Conservation (phyloP, 2,329 filamentous ascomycete species). For the Claviceps pusilla region DNA sequence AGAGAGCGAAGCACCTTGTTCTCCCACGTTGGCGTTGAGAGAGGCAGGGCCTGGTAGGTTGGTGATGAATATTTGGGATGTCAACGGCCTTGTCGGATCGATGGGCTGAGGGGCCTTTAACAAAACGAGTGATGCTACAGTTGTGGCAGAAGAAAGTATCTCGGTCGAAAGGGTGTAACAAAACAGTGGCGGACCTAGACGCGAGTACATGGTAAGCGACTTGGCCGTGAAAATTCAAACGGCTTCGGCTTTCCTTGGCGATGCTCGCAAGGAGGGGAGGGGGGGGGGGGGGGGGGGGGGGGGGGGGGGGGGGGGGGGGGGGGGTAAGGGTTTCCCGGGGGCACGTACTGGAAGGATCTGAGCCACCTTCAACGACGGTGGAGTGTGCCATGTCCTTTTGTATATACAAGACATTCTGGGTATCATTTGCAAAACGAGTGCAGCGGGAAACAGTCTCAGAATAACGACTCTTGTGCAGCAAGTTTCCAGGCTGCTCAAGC, state of each 20-base stretch:
- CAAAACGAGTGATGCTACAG: constrained; percentile 71
- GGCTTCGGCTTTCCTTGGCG: not conserved
- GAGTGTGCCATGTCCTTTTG: constrained; percentile 60
- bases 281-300: no score
- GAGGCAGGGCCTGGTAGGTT: constrained; percentile 75
- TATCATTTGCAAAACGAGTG: constrained; percentile 75
- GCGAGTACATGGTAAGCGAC: constrained; percentile 6
- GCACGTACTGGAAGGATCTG: constrained; percentile 28
- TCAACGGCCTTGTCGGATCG: constrained; percentile 66
- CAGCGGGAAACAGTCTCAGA: constrained; percentile 76
- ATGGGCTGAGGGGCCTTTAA: constrained; percentile 82
- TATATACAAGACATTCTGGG: constrained; percentile 77
- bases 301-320: no score
- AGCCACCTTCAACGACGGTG: constrained; percentile 35
- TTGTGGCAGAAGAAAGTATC: constrained; percentile 64
- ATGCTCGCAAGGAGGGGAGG: no score
- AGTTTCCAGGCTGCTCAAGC: constrained; percentile 64
- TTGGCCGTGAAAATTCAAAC: not conserved
- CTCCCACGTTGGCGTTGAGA: constrained; percentile 48
- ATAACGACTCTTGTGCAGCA: constrained; percentile 59
- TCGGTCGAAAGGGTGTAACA: constrained; percentile 70
- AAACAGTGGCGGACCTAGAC: constrained; percentile 37
- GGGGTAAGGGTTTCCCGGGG: no score
- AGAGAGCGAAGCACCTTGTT: constrained; percentile 59
- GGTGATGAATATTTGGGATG: constrained; percentile 80